Evolutionary conservation across 2,329 filamentous ascomycete genomes (phyloP).

Genomic region (Colletotrichum caudatum): DNA sequence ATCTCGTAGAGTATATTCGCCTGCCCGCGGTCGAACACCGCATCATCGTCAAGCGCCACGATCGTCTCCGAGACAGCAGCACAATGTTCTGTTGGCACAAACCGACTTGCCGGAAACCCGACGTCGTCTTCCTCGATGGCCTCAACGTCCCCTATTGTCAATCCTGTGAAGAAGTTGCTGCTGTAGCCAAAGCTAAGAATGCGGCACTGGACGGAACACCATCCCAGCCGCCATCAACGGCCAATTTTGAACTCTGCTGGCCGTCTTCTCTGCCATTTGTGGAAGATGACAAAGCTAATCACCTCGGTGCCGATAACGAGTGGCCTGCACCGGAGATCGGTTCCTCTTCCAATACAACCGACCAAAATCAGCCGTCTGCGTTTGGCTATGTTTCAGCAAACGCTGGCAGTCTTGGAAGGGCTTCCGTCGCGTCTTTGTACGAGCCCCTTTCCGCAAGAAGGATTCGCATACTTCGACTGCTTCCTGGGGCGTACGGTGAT

Average conservation of each 20-base stretch:
- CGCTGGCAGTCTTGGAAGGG: background rate
- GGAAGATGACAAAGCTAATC: background rate
- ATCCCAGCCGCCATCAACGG: background rate
- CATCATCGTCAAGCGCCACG: background rate
- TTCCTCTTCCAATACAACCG: background rate
- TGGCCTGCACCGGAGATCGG: background rate
- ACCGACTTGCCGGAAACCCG: background rate
- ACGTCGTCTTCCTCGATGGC: background rate
- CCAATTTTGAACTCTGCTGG: slow-evolving; percentile 11
- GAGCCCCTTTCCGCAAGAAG: slow-evolving; percentile 4
- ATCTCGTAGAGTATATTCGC: background rate
- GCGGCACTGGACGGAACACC: background rate
- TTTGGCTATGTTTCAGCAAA: background rate
- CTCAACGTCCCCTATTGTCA: slow-evolving; percentile 4
- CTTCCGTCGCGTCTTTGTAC: background rate
- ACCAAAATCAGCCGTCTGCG: background rate
- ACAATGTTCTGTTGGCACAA: slow-evolving; percentile 13
- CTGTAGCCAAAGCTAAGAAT: background rate
- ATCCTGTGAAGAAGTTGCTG: background rate
- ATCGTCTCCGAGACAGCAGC: background rate
- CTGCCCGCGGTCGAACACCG: background rate
- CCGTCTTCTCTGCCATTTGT: slow-evolving; percentile 5
- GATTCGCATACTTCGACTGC: background rate
- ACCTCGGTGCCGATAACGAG: background rate
- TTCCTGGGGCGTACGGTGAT: background rate